Percentiles rank a stretch among this genome's conserved stretches.
Evolutionary conservation across 2,329 filamentous ascomycete species (phyloP).

Genomic region (Penicillium fuscoglaucum): DNA sequence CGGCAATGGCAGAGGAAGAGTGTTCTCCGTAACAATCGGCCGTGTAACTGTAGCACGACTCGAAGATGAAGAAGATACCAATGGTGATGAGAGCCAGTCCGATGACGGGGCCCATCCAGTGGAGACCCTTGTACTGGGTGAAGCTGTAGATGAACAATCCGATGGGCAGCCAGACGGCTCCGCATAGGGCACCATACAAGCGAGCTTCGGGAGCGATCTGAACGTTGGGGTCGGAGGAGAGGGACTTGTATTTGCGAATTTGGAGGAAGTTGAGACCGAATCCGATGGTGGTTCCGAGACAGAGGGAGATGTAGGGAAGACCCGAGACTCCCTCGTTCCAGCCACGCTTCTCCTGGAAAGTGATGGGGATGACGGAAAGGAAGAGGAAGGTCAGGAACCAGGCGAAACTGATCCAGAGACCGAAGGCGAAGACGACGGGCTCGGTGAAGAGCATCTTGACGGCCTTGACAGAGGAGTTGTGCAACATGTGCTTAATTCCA

Average conservation of each 20-base stretch:
- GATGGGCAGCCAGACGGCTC: constrained; percentile 50
- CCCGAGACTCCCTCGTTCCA: constrained; percentile 54
- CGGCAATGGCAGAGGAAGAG: constrained; percentile 46
- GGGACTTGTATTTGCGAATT: constrained; percentile 52
- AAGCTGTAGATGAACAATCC: constrained; percentile 57
- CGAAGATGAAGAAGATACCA: constrained; percentile 54
- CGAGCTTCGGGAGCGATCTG: constrained; percentile 48
- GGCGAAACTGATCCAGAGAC: constrained; percentile 54
- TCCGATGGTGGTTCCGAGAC: constrained; percentile 51
- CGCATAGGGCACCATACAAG: constrained; percentile 52
- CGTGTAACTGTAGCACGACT: constrained; percentile 50
- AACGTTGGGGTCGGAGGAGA: constrained; percentile 37
- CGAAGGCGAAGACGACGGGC: constrained; percentile 53
- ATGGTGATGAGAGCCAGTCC: constrained; percentile 53
- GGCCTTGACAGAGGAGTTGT: constrained; percentile 53
- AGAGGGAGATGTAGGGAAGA: constrained; percentile 54
- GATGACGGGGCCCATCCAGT: constrained; percentile 53
- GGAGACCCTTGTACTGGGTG: constrained; percentile 52
- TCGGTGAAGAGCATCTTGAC: constrained; percentile 53
- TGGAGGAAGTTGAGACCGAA: constrained; percentile 53
- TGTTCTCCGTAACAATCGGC: constrained; percentile 54
- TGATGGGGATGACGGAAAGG: constrained; percentile 53
- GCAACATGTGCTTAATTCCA: constrained; percentile 44
- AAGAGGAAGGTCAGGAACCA: constrained; percentile 58
- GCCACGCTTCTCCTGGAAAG: constrained; percentile 53